Evolutionary conservation across 768 basidiomycete genomes (phyloP).

Genomic region (Lactarius psammicola): DNA sequence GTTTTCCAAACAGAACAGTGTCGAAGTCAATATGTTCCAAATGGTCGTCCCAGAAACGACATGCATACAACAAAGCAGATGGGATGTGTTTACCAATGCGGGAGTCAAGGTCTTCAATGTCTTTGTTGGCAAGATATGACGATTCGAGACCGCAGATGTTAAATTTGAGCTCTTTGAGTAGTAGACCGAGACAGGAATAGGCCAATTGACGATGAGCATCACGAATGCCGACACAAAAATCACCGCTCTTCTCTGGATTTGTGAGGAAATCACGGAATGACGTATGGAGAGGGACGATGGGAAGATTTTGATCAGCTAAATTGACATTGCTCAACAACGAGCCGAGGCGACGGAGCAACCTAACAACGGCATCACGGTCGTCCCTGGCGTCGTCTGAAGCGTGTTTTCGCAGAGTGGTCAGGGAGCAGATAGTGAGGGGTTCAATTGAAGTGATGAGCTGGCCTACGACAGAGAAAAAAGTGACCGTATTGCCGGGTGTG

Average conservation of each 20-base stretch:
- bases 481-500: not conserved
- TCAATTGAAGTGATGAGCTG: not conserved
- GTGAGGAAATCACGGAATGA: constrained; percentile 2
- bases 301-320: not conserved
- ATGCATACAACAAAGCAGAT: too few relatives aligned
- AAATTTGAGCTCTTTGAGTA: not conserved
- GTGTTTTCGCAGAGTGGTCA: not conserved
- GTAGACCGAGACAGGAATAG: too few relatives aligned
- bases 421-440: not conserved
- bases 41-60: too few relatives aligned
- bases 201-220: not conserved
- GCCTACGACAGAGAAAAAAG: not conserved
- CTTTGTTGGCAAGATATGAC: not conserved
- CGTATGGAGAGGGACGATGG: not conserved
- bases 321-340: constrained; percentile 3
- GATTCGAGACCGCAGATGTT: not conserved
- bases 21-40: too few relatives aligned
- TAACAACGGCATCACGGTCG: not conserved
- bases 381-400: not conserved
- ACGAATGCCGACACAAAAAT: not conserved
- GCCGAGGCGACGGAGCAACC: not conserved
- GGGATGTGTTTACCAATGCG: not conserved
- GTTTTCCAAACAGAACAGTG: too few relatives aligned
- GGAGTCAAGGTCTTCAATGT: not conserved
- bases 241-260: not conserved